These are phyloP conservation scores for Globisporangium cystogenes DNA, from an alignment of 352 stramenopile genomes.

Conservation along the genomic window DNA sequence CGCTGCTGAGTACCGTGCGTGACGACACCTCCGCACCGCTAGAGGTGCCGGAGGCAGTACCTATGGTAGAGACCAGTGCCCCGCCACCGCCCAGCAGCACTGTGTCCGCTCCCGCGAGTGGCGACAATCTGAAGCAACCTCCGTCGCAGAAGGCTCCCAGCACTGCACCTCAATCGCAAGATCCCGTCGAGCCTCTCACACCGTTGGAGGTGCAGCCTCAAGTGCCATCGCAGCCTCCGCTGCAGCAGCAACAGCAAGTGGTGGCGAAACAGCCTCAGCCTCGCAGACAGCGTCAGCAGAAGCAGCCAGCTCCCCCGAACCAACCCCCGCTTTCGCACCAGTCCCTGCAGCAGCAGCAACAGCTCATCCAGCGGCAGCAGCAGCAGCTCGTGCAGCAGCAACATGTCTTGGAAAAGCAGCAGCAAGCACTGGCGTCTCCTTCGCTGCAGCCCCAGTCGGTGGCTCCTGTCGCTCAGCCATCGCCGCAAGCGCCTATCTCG, in stretches of 20 bases:
- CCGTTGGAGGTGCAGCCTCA: background rate
- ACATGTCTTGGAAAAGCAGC: too few relatives aligned
- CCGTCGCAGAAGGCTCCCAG: background rate
- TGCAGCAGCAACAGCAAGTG: background rate
- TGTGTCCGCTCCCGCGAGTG: background rate
- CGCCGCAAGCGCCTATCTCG: background rate
- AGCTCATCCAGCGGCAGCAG: background rate
- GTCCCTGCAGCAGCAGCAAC: background rate
- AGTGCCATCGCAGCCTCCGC: background rate
- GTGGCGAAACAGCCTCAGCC: background rate
- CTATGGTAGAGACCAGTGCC: background rate
- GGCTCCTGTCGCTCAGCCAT: background rate
- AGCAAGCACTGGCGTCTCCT: background rate
- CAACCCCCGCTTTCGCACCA: background rate
- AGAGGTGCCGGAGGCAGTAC: background rate
- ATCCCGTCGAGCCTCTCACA: too few relatives aligned
- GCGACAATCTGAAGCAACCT: background rate
- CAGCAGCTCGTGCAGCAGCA: constrained; percentile 1
- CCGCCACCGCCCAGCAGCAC: background rate
- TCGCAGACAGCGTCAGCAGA: background rate
- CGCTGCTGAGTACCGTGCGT: too few relatives aligned
- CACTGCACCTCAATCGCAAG: background rate
- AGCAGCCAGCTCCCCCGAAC: background rate
- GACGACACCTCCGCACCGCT: too few relatives aligned
- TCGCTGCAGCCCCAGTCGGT: background rate